Base-by-base conservation (phyloP, 23 red algal species). In the Rhodosorus marinus region DNA sequence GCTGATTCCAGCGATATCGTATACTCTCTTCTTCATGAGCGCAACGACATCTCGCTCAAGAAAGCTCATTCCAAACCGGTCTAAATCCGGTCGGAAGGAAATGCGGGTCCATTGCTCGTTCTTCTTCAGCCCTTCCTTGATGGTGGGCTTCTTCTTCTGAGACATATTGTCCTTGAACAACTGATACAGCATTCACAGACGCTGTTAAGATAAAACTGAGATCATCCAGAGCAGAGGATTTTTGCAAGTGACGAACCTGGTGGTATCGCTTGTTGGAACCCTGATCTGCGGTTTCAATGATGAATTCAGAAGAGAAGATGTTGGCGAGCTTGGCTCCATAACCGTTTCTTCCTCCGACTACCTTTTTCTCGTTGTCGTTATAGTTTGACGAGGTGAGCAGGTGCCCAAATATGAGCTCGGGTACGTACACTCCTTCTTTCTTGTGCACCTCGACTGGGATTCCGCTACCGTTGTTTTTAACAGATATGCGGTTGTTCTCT, bases 281-380 rank as follows among this genome's bases (percentile, higher is more conserved):
- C 20, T 54, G 42, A 66, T 98, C 90, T 5, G 78, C 78, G 27
- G 90, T 98, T 47, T 98, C 90, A 2, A 98, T 67, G 6, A 54
- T 50, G 47, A 98, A 98, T 17, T 68, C 51, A 15, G 55, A 72
- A 2, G 90, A 98, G 28, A 98, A 83, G 51, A 98, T 98, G 69
- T 98, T 98, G 20, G 90, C 78, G 34, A 98, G 77, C 60, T 98
- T 98, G 11, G 90, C 90, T 0, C 90, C 90, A 38, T 85, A 98
- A 21, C 90, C 90, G 48, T 98, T 82, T 26, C 90, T 54, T 31
- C 90, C 90, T 23, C 90, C 90, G 14, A 82, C 78, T 36, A 84
- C 69, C 58, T 82, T 82, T 52, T 80, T 77, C 51, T 85, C 90
- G 2, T 65, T 54, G 31, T 98, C 90, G 66, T 98, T 70, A 65